These are phyloP conservation scores for Aspergillus egyptiacus DNA, from an alignment of 495 filamentous ascomycete species.

Conservation along the genomic window DNA sequence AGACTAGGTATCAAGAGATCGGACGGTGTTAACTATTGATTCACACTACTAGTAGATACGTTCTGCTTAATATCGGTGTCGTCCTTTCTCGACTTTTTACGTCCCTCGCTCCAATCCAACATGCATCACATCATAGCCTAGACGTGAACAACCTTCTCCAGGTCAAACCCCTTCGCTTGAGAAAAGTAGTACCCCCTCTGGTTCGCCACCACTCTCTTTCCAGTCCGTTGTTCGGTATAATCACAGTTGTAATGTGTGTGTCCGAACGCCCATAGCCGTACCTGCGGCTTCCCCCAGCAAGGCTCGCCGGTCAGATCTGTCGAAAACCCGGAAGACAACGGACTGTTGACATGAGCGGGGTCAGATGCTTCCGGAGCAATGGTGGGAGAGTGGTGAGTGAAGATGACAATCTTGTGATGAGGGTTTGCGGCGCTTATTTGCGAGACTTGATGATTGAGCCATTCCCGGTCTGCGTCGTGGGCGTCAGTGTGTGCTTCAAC, in stretches of 20 bases:
- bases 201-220: conserved; percentile 32
- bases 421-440: conserved; percentile 29
- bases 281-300: conserved; percentile 40
- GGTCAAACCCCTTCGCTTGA: conserved; percentile 26
- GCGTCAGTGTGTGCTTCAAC: conserved; percentile 37
- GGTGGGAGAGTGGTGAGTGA: conserved; percentile 51
- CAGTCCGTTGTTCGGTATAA: conserved; percentile 26
- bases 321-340: conserved; percentile 36
- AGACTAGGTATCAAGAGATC: too few relatives aligned
- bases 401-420: conserved; percentile 37
- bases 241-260: conserved; percentile 52
- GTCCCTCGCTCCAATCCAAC: too few relatives aligned
- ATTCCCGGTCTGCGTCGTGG: conserved; percentile 39
- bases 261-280: conserved; percentile 52
- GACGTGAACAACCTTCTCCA: conserved; percentile 17
- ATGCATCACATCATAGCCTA: too few relatives aligned
- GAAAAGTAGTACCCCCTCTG: conserved; percentile 36
- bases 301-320: conserved; percentile 40
- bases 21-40: too few relatives aligned
- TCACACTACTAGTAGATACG: too few relatives aligned
- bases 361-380: conserved; percentile 30
- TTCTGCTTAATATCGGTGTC: too few relatives aligned
- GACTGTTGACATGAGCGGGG: conserved; percentile 36
- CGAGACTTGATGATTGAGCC: conserved; percentile 46
- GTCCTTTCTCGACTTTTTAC: too few relatives aligned